Evolutionary conservation across 805 yeast genomes (phyloP).

Genomic region (Candida vaughaniae): DNA sequence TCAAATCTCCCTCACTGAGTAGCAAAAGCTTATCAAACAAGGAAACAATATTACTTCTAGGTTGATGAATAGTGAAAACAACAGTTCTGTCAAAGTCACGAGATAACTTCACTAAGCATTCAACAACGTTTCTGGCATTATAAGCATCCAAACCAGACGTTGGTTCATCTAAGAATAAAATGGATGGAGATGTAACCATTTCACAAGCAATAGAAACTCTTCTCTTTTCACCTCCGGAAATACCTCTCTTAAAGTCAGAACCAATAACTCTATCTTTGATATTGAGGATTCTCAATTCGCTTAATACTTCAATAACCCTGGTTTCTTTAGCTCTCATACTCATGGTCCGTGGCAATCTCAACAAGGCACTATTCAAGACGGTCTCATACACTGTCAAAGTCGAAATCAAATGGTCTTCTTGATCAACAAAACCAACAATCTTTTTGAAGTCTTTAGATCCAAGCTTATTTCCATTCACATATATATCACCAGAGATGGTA

Average conservation of each 20-base stretch:
- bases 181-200: slow-evolving; percentile 68
- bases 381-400: slow-evolving; percentile 96
- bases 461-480: slow-evolving; percentile 67
- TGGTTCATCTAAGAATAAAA: slow-evolving; percentile 80
- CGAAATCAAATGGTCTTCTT: slow-evolving; percentile 86
- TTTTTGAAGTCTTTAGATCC: slow-evolving; percentile 50
- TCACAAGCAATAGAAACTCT: slow-evolving; percentile 83
- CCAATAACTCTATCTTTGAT: slow-evolving; percentile 88
- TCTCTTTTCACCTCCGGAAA: slow-evolving; percentile 67
- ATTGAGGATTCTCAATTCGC: slow-evolving; percentile 77
- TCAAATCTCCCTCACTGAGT: slow-evolving; percentile 79
- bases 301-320: slow-evolving; percentile 80
- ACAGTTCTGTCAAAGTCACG: slow-evolving; percentile 82
- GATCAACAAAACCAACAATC: slow-evolving; percentile 92
- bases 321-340: slow-evolving; percentile 66
- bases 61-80: slow-evolving; percentile 94
- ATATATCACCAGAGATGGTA: slow-evolving; percentile 58
- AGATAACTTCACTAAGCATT: slow-evolving; percentile 76
- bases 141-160: slow-evolving; percentile 94
- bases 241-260: slow-evolving; percentile 84
- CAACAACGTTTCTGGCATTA: slow-evolving; percentile 90
- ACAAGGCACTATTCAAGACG: slow-evolving; percentile 84
- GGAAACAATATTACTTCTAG: slow-evolving; percentile 92
- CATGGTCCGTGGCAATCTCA: slow-evolving; percentile 83
- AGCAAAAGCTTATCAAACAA: slow-evolving; percentile 80